A percentile compares a stretch with the other conserved stretches of the same genome.
Evolutionary conservation across 768 basidiomycete genomes (phyloP).

Genomic region (Mycena sanguinolenta): DNA sequence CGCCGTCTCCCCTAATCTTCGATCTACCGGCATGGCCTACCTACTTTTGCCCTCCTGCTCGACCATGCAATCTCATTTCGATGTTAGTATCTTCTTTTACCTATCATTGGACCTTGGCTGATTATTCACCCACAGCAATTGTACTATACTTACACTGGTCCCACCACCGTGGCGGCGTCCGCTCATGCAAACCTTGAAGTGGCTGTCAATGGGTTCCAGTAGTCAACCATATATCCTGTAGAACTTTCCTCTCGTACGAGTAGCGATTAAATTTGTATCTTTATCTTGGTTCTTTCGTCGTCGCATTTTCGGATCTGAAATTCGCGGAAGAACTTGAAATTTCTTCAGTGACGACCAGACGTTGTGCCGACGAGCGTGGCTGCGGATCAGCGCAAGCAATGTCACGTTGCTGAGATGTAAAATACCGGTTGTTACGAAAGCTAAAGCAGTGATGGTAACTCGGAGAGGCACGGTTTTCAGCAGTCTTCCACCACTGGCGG

Average conservation of each 20-base stretch:
- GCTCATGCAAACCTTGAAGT: neutral
- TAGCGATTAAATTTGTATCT: too few species aligned
- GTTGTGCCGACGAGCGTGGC: too few species aligned
- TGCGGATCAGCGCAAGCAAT: constrained; percentile 1
- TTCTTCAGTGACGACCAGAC: neutral
- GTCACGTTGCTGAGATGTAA: neutral
- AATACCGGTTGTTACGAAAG: neutral
- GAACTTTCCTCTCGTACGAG: too few species aligned
- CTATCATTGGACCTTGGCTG: neutral
- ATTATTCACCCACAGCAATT: neutral
- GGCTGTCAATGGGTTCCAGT: neutral
- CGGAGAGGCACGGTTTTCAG: neutral
- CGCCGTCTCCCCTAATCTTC: neutral
- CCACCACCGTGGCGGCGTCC: neutral
- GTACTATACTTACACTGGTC: neutral
- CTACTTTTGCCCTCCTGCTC: neutral
- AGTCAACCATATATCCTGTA: too few species aligned
- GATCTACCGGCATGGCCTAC: neutral
- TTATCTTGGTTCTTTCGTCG: too few species aligned
- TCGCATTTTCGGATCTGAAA: too few species aligned
- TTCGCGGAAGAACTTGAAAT: too few species aligned
- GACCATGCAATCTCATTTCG: neutral
- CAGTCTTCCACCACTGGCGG: neutral
- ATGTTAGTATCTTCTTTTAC: neutral
- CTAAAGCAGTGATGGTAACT: constrained; percentile 11